A percentile compares a stretch with the other conserved stretches of the same genome.
These are phyloP conservation scores for Microdochium bolleyi DNA, from an alignment of 2,329 filamentous ascomycete species.

Conservation along the genomic window DNA sequence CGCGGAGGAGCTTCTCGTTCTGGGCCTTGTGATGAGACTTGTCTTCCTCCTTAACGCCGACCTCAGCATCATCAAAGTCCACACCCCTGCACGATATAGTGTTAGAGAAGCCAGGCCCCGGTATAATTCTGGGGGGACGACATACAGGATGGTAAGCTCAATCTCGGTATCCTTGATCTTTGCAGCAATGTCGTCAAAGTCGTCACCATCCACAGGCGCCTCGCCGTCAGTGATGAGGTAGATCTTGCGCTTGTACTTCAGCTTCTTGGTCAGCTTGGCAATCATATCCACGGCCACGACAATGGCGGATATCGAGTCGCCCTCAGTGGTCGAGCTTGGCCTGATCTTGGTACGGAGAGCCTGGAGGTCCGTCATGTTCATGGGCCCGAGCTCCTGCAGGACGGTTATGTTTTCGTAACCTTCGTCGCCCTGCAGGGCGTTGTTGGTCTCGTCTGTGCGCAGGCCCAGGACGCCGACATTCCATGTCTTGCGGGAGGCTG, in stretches of 20 bases:
- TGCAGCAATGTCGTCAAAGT: conserved; percentile 58
- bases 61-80: conserved; percentile 89
- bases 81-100: conserved; percentile 52
- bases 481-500: conserved; percentile 61
- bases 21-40: conserved; percentile 65
- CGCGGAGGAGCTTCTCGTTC: conserved; percentile 64
- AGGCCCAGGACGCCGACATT: conserved; percentile 75
- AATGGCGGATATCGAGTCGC: conserved; percentile 83
- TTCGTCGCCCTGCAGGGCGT: conserved; percentile 58
- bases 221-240: conserved; percentile 79
- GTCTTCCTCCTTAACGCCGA: conserved; percentile 84
- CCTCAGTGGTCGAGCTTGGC: conserved; percentile 58
- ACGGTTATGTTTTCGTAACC: conserved; percentile 78
- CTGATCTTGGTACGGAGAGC: conserved; percentile 55
- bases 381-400: conserved; percentile 56
- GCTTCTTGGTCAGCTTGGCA: conserved; percentile 64
- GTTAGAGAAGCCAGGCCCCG: conserved; percentile 7
- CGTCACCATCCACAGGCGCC: conserved; percentile 64
- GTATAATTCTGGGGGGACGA: conserved; percentile 8
- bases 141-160: conserved; percentile 70
- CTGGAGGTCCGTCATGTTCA: conserved; percentile 61
- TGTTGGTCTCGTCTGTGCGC: conserved; percentile 68
- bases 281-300: conserved; percentile 87
- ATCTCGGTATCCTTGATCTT: conserved; percentile 73
- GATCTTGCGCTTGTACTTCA: conserved; percentile 75